Conservation (phyloP, 1,284 basidiomycete species). For the Ganoderma meredithae region DNA sequence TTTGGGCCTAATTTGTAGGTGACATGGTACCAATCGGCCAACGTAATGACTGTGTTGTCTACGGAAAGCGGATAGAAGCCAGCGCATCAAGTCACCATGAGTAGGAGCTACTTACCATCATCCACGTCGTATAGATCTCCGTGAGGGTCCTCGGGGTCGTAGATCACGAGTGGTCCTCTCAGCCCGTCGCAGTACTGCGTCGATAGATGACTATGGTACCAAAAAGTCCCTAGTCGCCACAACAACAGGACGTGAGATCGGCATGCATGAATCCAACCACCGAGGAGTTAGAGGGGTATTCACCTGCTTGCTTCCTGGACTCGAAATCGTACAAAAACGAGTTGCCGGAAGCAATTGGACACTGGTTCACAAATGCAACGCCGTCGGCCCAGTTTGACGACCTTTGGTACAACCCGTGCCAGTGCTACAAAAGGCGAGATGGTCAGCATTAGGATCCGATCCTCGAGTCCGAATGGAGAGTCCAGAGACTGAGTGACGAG, state of each 20-base stretch:
- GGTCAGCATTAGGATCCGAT: neutral
- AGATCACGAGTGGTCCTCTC: conserved; percentile 48
- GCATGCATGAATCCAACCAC: neutral
- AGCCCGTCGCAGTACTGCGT: conserved; percentile 45
- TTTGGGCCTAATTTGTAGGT: conserved; percentile 12
- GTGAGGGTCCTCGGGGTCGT: conserved; percentile 51
- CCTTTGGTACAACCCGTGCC: conserved; percentile 44
- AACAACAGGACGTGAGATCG: no score
- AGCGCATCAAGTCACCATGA: neutral
- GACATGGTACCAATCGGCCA: conserved; percentile 38
- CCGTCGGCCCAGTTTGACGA: conserved; percentile 44
- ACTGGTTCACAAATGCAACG: conserved; percentile 50
- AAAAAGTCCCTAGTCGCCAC: conserved; percentile 31
- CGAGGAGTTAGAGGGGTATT: neutral
- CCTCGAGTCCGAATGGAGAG: no score
- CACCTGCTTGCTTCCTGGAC: conserved; percentile 41
- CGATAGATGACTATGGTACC: conserved; percentile 38
- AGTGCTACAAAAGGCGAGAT: conserved; percentile 38
- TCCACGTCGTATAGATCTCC: conserved; percentile 49
- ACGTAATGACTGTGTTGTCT: conserved; percentile 39
- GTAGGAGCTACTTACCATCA: conserved; percentile 39
- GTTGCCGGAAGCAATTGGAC: conserved; percentile 54
- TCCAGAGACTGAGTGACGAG: neutral
- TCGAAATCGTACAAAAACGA: conserved; percentile 52
- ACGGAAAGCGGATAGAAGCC: neutral